A percentile compares a stretch with the other conserved stretches of the same genome.
phyloP scores from a whole-genome alignment of 2,329 filamentous ascomycete genomes.

The Penicillium digitatum region DNA sequence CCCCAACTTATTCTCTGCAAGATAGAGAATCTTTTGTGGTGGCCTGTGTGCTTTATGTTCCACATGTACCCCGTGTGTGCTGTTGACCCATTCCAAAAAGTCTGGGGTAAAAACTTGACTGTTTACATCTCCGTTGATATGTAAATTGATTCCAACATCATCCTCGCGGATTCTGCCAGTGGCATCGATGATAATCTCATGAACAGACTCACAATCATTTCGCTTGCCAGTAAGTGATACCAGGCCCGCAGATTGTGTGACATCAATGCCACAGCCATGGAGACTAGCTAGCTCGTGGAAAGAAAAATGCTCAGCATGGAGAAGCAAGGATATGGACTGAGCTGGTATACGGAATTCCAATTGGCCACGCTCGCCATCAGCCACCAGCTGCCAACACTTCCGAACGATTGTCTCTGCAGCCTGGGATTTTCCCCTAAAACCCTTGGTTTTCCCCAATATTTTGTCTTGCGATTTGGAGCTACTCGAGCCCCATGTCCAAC shows the following conservation, averaged over 20 bases:
- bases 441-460: conserved; percentile 18
- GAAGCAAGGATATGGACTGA: conserved; percentile 29
- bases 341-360: conserved; percentile 33
- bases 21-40: conserved; percentile 31
- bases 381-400: conserved; percentile 38
- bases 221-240: conserved; percentile 37
- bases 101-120: conserved; percentile 20
- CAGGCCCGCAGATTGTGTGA: conserved; percentile 32
- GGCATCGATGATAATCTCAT: conserved; percentile 32
- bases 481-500: conserved; percentile 31
- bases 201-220: conserved; percentile 32
- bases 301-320: conserved; percentile 34
- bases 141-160: conserved; percentile 24
- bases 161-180: conserved; percentile 30
- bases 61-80: conserved; percentile 31
- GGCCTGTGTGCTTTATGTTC: conserved; percentile 18
- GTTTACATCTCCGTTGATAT: conserved; percentile 7
- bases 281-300: conserved; percentile 37
- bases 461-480: conserved; percentile 18
- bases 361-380: conserved; percentile 35
- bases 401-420: conserved; percentile 38
- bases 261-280: conserved; percentile 36
- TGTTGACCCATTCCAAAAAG: conserved; percentile 35
- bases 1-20: conserved; percentile 30
- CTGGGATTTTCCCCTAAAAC: conserved; percentile 30